Conservation (phyloP, 305 asterid species). For the Solanum aculeatissimum region DNA sequence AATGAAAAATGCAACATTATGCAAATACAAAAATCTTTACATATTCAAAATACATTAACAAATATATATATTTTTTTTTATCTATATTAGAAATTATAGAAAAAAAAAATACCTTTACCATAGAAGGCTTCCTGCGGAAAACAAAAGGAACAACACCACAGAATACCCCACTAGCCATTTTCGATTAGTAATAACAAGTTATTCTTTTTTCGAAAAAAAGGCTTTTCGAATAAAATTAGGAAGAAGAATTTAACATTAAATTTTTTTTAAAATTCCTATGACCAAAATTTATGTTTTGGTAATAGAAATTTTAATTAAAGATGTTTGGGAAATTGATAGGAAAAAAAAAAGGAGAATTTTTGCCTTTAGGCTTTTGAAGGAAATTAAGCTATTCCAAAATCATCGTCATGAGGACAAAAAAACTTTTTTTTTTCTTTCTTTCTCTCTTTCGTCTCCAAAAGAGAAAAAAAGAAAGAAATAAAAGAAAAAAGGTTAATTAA, state of each 20-base stretch:
- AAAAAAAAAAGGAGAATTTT: not conserved
- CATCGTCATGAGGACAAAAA: not conserved
- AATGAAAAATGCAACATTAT: not conserved
- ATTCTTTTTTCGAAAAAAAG: not conserved
- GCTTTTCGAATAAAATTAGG: not conserved
- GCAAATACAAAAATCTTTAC: not conserved
- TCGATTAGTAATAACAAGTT: not conserved
- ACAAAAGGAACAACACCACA: constrained; percentile 47
- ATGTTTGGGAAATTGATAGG: not conserved
- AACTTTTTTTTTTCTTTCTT: not conserved
- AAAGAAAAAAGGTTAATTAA: not conserved
- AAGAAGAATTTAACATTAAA: not conserved
- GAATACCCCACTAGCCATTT: constrained; percentile 38
- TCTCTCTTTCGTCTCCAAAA: not conserved
- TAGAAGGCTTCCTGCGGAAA: constrained; percentile 33
- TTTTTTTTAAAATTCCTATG: not conserved
- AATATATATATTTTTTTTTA: not conserved
- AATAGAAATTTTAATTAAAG: not conserved
- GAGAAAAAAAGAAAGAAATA: not conserved
- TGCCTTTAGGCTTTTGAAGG: not conserved
- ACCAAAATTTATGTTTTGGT: not conserved
- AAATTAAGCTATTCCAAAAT: not conserved
- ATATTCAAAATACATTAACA: not conserved
- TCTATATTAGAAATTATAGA: not conserved
- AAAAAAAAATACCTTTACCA: constrained; percentile 25